Base-by-base conservation (phyloP, 106 monocot species). In the Platanthera zijinensis region DNA sequence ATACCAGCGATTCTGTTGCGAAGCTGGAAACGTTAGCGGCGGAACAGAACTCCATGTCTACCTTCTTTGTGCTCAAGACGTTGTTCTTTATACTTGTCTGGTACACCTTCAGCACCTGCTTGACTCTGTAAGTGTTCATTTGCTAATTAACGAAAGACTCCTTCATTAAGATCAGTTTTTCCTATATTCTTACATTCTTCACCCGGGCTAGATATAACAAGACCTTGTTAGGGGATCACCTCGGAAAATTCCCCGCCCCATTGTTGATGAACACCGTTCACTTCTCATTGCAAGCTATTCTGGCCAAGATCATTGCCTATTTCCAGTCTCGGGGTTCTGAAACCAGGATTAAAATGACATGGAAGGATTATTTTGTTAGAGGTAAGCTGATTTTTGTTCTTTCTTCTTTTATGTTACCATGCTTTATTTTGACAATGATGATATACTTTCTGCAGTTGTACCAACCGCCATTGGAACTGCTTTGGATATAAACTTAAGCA, bases 221-320 rank as follows among this genome's bases (percentile, higher is more conserved):
- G 83, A 83, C 86, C 69, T 82, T 97, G 85, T 76, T 97, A 49
- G 96, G 96, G 63, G 81, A 93, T 73, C 74, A 91, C 49, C 80
- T 91, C 8, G 91, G 89, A 61, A 87, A 88, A 52, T 97, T 97
- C 77, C 96, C 96, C 6, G 90, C 90, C 57, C 96, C 96, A 4
- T 84, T 97, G 47, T 76, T 97, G 85, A 97, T 97, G 96, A 97
- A 93, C 77, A 89, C 91, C 15, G 67, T 97, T 9, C 96, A 97
- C 68, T 97, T 97, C 72, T 61, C 84, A 63, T 79, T 97, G 89
- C 96, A 97, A 91, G 96, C 93, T 10, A 59, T 91, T 30, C 45
- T 93, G 48, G 93, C 96, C 1, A 91, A 83, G 69, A 70, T 66
- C 22, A 84, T 93, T 12, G 11, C 89, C n/a, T 90, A 74, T 25